Evolutionary conservation across 2,329 filamentous ascomycete genomes (phyloP).

Genomic region (Neonectria magnoliae): DNA sequence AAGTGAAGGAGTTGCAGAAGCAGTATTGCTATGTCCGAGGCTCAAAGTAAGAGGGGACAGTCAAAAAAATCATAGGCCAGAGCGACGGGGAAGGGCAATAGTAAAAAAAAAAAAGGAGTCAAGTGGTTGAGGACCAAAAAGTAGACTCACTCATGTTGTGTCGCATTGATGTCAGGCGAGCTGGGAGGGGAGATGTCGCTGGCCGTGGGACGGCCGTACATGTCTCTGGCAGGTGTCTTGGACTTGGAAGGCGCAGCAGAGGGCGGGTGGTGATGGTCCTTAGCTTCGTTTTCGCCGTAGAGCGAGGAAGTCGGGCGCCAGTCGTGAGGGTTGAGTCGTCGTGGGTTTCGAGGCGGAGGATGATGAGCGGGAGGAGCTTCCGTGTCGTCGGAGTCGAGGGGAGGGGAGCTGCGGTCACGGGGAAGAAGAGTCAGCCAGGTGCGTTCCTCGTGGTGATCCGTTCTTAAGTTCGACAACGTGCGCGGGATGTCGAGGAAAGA

Average conservation of each 20-base stretch:
- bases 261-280: slow-evolving; percentile 12
- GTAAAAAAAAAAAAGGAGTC: slow-evolving; percentile 28
- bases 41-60: background rate
- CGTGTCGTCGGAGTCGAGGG: slow-evolving; percentile 34
- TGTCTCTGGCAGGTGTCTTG: slow-evolving; percentile 41
- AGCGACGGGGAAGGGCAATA: slow-evolving; percentile 18
- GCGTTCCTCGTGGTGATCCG: slow-evolving; percentile 1
- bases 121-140: slow-evolving; percentile 11
- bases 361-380: slow-evolving; percentile 43
- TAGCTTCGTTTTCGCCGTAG: slow-evolving; percentile 46
- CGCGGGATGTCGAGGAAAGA: background rate
- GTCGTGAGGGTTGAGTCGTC: slow-evolving; percentile 43
- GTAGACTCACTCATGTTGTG: slow-evolving; percentile 54
- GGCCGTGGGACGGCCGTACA: slow-evolving; percentile 50
- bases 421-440: slow-evolving; percentile 33
- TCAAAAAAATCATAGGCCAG: background rate
- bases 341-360: slow-evolving; percentile 51
- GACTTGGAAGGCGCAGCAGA: slow-evolving; percentile 50
- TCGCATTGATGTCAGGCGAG: slow-evolving; percentile 60
- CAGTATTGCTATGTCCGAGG: background rate
- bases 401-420: slow-evolving; percentile 37
- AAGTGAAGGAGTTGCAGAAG: background rate
- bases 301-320: slow-evolving; percentile 67
- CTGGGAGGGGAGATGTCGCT: slow-evolving; percentile 66
- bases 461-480: background rate